Evolutionary conservation across 768 basidiomycete genomes (phyloP), one percentile per base, ranked within the genome.

Genomic region (Steccherinum ochraceum): DNA sequence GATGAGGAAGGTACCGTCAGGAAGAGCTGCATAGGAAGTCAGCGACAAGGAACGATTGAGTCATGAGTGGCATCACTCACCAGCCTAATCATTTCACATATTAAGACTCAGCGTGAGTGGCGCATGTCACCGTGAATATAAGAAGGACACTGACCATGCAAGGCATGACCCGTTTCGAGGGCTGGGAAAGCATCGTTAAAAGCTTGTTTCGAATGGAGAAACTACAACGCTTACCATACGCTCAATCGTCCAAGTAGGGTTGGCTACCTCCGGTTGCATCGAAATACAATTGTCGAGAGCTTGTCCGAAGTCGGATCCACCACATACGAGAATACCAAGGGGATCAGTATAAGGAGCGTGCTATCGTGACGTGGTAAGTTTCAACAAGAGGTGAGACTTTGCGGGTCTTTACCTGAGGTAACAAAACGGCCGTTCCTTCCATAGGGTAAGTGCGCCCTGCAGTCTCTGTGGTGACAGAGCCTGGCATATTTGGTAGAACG

Each of bases 401-500:
- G 7, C 7, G 30, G 16, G 30, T 7, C 30, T 35, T 35, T 23
- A 43, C 41, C 52, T 84, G 81, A 4, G 89, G 89, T 12, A 91
- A 69, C 23, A 89, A 68, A 45, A 87, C 75, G 0, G 83, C 79
- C 1, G 84, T 72, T 20, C 86, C 89, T 61, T 86, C 81, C 59
- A 89, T 69, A 2, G 89, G 89, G 58, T 92, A 92, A 16, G 83
- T 84, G 24, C 89, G 79, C 24, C 89, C 84, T 12, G 73, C 83
- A n/a, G 80, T 65, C 68, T 83, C 82, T 58, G 84, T 78, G 53
- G 79, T 81, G 43, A 90, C 89, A 0, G 82, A 72, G 0, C 83
- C 87, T 0, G 89, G 88, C 55, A 86, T 80, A 57, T 88, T 87
- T 13, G 89, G 89, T 4, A 89, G 65, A 5, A 69, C 66, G 4